phyloP scores from a whole-genome alignment of 2,329 filamentous ascomycete species.

The Juglanconis sp. region DNA sequence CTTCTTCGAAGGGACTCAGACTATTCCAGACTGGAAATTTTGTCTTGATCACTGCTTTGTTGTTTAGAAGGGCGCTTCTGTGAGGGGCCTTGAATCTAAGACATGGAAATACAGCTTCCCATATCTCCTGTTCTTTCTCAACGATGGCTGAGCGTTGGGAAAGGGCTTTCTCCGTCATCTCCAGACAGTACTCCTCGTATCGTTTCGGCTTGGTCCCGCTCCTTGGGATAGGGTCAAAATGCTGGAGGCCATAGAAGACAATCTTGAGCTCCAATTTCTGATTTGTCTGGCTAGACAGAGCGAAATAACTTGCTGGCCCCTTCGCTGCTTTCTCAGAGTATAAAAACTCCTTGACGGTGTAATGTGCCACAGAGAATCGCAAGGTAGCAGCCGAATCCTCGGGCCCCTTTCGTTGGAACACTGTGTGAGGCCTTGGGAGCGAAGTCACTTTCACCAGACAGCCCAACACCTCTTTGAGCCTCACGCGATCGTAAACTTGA shows the following conservation, averaged over 20 bases:
- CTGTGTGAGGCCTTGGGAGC: not conserved
- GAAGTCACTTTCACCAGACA: not conserved
- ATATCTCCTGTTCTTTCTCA: not conserved
- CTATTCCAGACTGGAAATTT: not conserved
- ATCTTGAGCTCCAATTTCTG: slow-evolving; percentile 1
- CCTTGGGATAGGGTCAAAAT: not conserved
- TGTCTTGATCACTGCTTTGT: not conserved
- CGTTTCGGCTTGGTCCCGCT: not conserved
- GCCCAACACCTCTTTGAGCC: not conserved
- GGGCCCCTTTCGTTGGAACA: not conserved
- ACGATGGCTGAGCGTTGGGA: not conserved
- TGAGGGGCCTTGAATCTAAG: not conserved
- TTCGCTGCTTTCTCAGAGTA: not conserved
- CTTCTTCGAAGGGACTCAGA: not conserved
- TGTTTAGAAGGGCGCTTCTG: not conserved
- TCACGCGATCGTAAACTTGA: not conserved
- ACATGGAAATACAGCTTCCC: not conserved
- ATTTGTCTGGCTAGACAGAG: not conserved
- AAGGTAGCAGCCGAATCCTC: not conserved
- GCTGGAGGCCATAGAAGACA: slow-evolving; percentile 2
- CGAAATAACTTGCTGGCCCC: not conserved
- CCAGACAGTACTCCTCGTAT: slow-evolving; percentile 7
- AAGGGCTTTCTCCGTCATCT: slow-evolving; percentile 4
- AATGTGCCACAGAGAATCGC: slow-evolving; percentile 5
- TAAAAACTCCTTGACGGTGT: slow-evolving; percentile 13